Percentiles rank a stretch among this genome's conserved stretches.
Evolutionary conservation across 441 rosid genomes (phyloP).

Genomic region (Erysimum cheiri): DNA sequence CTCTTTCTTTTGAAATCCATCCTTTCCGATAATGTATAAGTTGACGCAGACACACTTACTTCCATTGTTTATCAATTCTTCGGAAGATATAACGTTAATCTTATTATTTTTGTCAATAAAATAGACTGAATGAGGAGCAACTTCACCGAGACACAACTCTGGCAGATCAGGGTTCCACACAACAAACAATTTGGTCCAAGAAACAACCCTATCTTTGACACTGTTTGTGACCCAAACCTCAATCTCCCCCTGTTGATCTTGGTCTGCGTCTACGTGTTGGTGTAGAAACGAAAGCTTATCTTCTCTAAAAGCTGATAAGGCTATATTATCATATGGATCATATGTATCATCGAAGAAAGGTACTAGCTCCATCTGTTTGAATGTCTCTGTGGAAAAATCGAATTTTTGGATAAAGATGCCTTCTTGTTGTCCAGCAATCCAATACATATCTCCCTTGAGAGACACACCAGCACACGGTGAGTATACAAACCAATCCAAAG

Average conservation of each 20-base stretch:
- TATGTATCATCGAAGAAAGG: background rate
- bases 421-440: background rate
- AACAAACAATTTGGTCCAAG: background rate
- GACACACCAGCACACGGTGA: background rate
- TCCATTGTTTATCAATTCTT: background rate
- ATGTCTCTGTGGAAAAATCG: background rate
- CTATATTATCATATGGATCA: background rate
- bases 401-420: background rate
- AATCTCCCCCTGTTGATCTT: background rate
- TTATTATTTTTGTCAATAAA: no score
- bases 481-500: background rate
- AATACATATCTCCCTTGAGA: background rate
- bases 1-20: background rate
- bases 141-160: background rate
- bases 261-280: background rate
- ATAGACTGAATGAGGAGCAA: background rate
- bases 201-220: background rate
- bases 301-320: conserved; percentile 2
- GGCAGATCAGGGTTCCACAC: background rate
- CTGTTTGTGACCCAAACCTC: background rate
- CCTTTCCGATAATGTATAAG: background rate
- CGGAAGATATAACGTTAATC: background rate
- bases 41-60: background rate
- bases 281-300: background rate
- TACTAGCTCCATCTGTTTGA: background rate